Conservation (phyloP, 2,329 filamentous ascomycete species). For the Setomelanomma holmii region DNA sequence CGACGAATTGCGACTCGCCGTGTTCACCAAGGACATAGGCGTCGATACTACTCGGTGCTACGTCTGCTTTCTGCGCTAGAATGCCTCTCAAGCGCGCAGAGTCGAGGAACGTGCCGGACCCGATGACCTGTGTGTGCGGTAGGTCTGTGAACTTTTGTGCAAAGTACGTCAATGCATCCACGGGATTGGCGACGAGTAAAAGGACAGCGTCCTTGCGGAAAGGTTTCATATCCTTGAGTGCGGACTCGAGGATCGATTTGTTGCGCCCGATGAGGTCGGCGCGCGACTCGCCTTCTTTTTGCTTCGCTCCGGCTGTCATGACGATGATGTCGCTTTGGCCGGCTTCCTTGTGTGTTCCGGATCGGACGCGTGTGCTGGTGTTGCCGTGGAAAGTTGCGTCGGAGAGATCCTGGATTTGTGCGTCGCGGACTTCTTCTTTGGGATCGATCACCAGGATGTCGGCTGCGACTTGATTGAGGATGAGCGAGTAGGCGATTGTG, state of each 20-base stretch:
- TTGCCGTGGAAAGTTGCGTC: conserved; percentile 28
- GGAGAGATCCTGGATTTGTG: conserved; percentile 26
- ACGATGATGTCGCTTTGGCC: conserved; percentile 30
- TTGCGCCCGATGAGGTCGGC: conserved; percentile 30
- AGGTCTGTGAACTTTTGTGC: conserved; percentile 22
- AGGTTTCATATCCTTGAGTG: conserved; percentile 28
- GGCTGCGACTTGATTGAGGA: conserved; percentile 26
- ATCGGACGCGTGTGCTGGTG: conserved; percentile 21
- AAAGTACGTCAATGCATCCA: conserved; percentile 29
- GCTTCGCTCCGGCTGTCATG: conserved; percentile 27
- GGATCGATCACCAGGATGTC: conserved; percentile 30
- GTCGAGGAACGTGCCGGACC: conserved; percentile 30
- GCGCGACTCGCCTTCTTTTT: conserved; percentile 30
- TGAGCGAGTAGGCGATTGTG: conserved; percentile 32
- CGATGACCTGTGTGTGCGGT: conserved; percentile 22
- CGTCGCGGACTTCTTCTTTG: conserved; percentile 28
- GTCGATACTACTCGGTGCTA: conserved; percentile 19
- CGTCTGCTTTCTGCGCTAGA: conserved; percentile 14
- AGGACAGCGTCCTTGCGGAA: conserved; percentile 22
- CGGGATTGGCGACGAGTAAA: conserved; percentile 30
- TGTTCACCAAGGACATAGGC: conserved; percentile 29
- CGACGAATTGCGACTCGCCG: conserved; percentile 24
- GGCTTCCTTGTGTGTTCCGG: conserved; percentile 31
- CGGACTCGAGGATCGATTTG: conserved; percentile 28
- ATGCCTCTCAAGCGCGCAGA: conserved; percentile 24